Conservation (phyloP, 768 basidiomycete species). For the Tremella fuciformis region DNA sequence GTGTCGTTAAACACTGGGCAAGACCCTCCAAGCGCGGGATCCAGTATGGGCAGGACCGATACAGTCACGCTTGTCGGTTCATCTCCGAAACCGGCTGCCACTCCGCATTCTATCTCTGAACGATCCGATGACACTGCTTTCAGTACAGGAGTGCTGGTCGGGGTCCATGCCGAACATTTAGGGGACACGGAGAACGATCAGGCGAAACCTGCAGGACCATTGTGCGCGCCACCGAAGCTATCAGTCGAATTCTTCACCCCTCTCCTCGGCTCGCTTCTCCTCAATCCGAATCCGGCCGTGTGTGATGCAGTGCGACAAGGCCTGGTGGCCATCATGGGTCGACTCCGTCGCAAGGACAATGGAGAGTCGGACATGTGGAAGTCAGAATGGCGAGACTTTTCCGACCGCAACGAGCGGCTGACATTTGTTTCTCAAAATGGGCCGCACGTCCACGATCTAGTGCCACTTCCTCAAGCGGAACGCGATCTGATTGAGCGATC, state of each 20-base stretch:
- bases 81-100: background rate
- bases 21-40: constrained; percentile 13
- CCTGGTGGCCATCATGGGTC: constrained; percentile 71
- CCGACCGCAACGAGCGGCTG: constrained; percentile 33
- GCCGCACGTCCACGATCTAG: constrained; percentile 45
- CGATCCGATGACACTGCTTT: constrained; percentile 21
- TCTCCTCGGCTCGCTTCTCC: constrained; percentile 79
- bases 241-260: constrained; percentile 86
- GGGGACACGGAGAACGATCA: constrained; percentile 12
- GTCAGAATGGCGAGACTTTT: constrained; percentile 38
- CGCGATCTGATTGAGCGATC: constrained; percentile 72
- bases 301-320: constrained; percentile 70
- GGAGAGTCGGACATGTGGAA: constrained; percentile 41
- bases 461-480: constrained; percentile 53
- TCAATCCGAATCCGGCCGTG: constrained; percentile 72
- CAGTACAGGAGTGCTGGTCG: constrained; percentile 15
- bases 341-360: constrained; percentile 61
- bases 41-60: constrained; percentile 9
- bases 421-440: constrained; percentile 47
- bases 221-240: constrained; percentile 52
- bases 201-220: constrained; percentile 13
- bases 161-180: constrained; percentile 11
- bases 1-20: background rate
- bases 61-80: background rate
- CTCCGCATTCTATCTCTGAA: constrained; percentile 3